Conservation (phyloP, 1,139 yeast species). For the Pichia sp. region DNA sequence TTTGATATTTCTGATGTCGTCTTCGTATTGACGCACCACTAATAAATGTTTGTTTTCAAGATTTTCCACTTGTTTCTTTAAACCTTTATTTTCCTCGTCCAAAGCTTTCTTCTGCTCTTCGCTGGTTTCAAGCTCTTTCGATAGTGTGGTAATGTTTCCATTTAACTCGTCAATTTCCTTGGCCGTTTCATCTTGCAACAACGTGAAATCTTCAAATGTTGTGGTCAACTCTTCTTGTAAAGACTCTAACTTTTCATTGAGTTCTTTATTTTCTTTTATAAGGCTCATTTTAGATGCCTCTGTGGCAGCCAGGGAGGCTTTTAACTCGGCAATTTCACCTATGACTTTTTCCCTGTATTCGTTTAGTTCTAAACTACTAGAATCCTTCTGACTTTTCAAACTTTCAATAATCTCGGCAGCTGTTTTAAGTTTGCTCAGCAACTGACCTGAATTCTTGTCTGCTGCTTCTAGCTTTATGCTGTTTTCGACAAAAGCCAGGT, state of each 20-base stretch:
- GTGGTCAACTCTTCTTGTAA: constrained; percentile 25
- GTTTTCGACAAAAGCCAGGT: constrained; percentile 34
- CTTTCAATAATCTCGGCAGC: constrained; percentile 46
- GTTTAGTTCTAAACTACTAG: constrained; percentile 18
- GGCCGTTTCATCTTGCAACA: constrained; percentile 20
- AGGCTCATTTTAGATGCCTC: constrained; percentile 15
- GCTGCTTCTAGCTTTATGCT: constrained; percentile 36
- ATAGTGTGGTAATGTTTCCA: constrained; percentile 21
- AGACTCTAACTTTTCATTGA: constrained; percentile 14
- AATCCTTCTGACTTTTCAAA: constrained; percentile 32
- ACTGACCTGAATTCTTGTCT: constrained; percentile 38
- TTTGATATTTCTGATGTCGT: constrained; percentile 6
- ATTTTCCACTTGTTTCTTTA: constrained; percentile 7
- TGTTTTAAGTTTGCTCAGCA: constrained; percentile 44
- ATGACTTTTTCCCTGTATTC: constrained; percentile 11
- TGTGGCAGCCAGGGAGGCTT: constrained; percentile 6
- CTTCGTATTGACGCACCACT: constrained; percentile 2
- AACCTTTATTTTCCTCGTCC: constrained; percentile 11
- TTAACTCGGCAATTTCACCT: constrained; percentile 20
- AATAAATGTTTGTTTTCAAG: constrained; percentile 8
- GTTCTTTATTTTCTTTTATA: constrained; percentile 12
- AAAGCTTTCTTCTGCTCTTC: constrained; percentile 20
- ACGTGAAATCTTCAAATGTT: constrained; percentile 20
- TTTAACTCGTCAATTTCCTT: constrained; percentile 22
- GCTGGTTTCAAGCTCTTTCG: constrained; percentile 27